A percentile compares a stretch with the other conserved stretches of the same genome.
These are phyloP conservation scores for Calonectria pseudoturangicola DNA, from an alignment of 2,329 filamentous ascomycete species.

Conservation along the genomic window DNA sequence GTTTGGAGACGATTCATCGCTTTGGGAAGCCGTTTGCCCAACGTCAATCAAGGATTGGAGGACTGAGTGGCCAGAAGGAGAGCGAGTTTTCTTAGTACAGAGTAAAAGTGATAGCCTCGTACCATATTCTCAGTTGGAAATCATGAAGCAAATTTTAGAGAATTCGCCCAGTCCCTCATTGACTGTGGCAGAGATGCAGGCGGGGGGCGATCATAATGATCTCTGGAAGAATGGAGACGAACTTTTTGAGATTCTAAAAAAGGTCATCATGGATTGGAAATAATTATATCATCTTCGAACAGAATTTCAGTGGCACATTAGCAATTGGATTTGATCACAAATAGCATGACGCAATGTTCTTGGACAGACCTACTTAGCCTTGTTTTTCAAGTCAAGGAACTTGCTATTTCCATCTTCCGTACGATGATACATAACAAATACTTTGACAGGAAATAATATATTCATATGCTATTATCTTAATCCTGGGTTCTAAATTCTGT, in stretches of 20 bases:
- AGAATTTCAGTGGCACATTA: too few species aligned
- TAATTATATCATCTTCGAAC: background rate
- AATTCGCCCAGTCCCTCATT: background rate
- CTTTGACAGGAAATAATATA: too few species aligned
- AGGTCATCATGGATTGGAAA: background rate
- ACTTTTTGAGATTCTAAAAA: background rate
- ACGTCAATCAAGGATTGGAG: conserved; percentile 11
- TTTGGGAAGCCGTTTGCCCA: conserved; percentile 15
- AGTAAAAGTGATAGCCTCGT: conserved; percentile 15
- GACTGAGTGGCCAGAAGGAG: conserved; percentile 20
- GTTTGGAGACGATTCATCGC: conserved; percentile 17
- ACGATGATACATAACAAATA: too few species aligned
- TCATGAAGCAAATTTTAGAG: background rate
- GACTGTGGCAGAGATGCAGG: background rate
- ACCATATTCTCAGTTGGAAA: conserved; percentile 25
- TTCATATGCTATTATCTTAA: too few species aligned
- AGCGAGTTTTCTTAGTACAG: conserved; percentile 1
- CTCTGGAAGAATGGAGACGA: background rate
- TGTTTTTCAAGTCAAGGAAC: too few species aligned
- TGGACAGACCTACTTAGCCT: too few species aligned
- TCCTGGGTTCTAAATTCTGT: too few species aligned
- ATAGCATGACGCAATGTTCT: too few species aligned
- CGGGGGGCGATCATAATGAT: conserved; percentile 5
- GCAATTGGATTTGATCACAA: too few species aligned
- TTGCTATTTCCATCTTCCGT: too few species aligned